phyloP scores from a whole-genome alignment of 768 basidiomycete genomes.

The Megacollybia marginata region DNA sequence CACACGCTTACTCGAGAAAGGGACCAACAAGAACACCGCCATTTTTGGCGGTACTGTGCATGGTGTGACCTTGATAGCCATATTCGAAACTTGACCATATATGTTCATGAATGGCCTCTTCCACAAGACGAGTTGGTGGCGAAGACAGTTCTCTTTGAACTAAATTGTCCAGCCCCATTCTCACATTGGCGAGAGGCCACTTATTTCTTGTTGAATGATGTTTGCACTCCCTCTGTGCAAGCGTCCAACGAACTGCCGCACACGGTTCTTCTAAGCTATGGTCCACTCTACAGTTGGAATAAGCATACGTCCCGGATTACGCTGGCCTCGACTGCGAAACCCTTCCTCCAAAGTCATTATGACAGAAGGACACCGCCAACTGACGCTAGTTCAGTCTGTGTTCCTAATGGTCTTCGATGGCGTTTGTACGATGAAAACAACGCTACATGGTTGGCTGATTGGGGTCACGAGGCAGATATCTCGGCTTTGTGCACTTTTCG shows the following conservation, averaged over 20 bases:
- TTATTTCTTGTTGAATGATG: conserved; percentile 27
- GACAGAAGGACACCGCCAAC: conserved; percentile 8
- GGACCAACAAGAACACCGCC: neutral
- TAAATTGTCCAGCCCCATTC: conserved; percentile 30
- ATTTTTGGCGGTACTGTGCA: conserved; percentile 17
- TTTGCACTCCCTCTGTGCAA: conserved; percentile 11
- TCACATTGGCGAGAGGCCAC: conserved; percentile 37
- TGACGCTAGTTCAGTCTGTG: conserved; percentile 8
- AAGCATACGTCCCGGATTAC: conserved; percentile 16
- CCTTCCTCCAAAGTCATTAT: conserved; percentile 25
- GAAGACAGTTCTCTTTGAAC: conserved; percentile 32
- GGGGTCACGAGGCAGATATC: conserved; percentile 6
- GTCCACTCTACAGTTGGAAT: neutral
- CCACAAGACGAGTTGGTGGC: conserved; percentile 17
- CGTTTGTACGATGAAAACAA: conserved; percentile 18
- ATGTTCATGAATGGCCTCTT: conserved; percentile 40
- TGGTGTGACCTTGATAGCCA: neutral
- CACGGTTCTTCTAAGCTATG: neutral
- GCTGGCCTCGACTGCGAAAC: conserved; percentile 28
- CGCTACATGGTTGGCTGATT: conserved; percentile 5
- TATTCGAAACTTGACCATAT: conserved; percentile 18
- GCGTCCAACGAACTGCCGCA: neutral
- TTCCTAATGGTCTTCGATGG: conserved; percentile 21
- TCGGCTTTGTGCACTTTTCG: conserved; percentile 18
- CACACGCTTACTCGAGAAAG: neutral